Conservation (phyloP, 2,329 filamentous ascomycete species). For the Apiospora malaysiana region DNA sequence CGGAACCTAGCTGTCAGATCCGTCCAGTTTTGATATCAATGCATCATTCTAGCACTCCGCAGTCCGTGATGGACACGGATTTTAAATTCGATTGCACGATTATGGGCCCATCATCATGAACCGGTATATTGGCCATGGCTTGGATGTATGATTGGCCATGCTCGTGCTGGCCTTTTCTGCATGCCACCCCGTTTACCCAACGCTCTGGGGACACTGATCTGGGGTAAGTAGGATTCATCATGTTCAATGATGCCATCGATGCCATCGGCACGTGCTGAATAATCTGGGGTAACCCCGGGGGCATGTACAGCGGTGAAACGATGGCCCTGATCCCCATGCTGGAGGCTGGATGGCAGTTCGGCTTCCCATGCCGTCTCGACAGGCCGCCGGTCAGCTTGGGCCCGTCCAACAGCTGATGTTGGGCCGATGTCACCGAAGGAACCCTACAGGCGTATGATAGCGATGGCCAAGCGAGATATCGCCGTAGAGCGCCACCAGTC, state of each 20-base stretch:
- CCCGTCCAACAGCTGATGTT: not conserved
- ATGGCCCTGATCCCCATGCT: not conserved
- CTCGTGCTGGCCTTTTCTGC: not conserved
- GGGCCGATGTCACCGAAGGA: no score
- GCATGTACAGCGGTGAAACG: not conserved
- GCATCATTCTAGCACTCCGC: not conserved
- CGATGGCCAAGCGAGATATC: not conserved
- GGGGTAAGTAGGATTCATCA: not conserved
- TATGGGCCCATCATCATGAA: not conserved
- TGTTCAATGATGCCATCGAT: slow-evolving; percentile 7
- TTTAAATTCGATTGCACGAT: not conserved
- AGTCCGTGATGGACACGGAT: not conserved
- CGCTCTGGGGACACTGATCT: not conserved
- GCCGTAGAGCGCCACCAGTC: not conserved
- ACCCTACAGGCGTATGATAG: no score
- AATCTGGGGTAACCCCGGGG: not conserved
- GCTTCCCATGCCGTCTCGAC: not conserved
- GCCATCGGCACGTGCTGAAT: slow-evolving; percentile 6
- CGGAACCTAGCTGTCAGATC: not conserved
- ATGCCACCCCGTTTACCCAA: not conserved
- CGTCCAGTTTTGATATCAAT: not conserved
- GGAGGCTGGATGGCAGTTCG: not conserved
- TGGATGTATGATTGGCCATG: no score
- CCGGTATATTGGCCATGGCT: not conserved
- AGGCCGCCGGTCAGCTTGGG: not conserved